Percentiles rank a stretch among this genome's conserved stretches.
phyloP scores from a whole-genome alignment of 805 yeast species.

The Tetrapisispora pingtungensis region DNA sequence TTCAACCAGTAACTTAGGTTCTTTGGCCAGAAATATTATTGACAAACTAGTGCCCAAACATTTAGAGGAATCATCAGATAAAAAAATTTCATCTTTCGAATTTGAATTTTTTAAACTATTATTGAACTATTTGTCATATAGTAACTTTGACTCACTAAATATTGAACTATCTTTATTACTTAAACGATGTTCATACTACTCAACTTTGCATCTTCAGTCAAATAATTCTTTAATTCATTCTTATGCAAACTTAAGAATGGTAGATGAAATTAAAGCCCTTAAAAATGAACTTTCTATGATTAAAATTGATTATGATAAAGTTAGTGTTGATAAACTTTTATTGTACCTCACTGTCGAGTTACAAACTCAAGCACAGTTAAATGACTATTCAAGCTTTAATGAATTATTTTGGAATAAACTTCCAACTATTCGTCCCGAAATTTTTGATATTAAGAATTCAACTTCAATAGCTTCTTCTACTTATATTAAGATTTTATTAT shows the following conservation, averaged over 20 bases:
- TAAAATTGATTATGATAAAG: constrained; percentile 2
- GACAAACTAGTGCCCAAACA: constrained; percentile 23
- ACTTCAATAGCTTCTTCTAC: constrained; percentile 11
- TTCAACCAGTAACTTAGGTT: constrained; percentile 23
- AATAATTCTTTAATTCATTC: constrained; percentile 10
- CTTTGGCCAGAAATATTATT: constrained; percentile 25
- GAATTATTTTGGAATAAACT: constrained; percentile 12
- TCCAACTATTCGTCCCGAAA: constrained; percentile 10
- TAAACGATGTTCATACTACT: constrained; percentile 5
- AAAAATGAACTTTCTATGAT: not conserved
- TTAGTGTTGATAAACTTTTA: constrained; percentile 10
- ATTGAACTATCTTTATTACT: constrained; percentile 7
- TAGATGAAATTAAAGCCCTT: constrained; percentile 1
- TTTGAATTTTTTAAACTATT: constrained; percentile 14
- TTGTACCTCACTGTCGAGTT: constrained; percentile 5
- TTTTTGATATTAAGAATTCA: constrained; percentile 20
- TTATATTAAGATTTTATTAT: constrained; percentile 23
- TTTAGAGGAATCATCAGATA: not conserved
- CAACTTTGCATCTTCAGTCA: constrained; percentile 5
- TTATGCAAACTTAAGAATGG: constrained; percentile 13
- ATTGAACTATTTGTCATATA: constrained; percentile 19
- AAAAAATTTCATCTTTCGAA: constrained; percentile 17
- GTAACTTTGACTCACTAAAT: constrained; percentile 17
- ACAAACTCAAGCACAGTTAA: constrained; percentile 4
- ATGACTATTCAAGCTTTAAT: constrained; percentile 11